Evolutionary conservation across 306 rosid species (phyloP).

Genomic region (Herpetospermum pedunculosum): DNA sequence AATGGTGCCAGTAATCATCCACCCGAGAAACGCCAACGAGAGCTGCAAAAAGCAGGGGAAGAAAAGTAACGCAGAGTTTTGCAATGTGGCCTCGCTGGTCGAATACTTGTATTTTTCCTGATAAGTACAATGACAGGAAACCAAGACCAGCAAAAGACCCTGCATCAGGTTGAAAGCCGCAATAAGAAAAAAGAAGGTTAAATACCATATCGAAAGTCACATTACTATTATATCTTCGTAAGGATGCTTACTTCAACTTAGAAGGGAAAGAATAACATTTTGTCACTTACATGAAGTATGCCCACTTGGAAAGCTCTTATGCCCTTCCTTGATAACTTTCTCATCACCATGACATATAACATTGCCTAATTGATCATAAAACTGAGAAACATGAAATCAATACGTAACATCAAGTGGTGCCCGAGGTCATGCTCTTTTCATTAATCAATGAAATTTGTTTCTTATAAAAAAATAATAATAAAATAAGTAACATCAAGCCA

Average conservation of each 20-base stretch:
- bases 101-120: conserved; percentile 71
- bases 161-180: conserved; percentile 25
- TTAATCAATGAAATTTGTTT: too few species aligned
- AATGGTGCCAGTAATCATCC: conserved; percentile 96
- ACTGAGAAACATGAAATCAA: conserved; percentile 28
- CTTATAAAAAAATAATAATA: too few species aligned
- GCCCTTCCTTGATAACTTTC: conserved; percentile 63
- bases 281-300: conserved; percentile 69
- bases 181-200: background rate
- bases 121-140: conserved; percentile 60
- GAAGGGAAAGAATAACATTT: background rate
- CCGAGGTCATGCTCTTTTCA: too few species aligned
- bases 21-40: conserved; percentile 81
- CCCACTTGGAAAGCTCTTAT: conserved; percentile 94
- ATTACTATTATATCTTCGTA: background rate
- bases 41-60: conserved; percentile 68
- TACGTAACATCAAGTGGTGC: background rate
- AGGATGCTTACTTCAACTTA: background rate
- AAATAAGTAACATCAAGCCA: background rate
- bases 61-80: conserved; percentile 57
- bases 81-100: conserved; percentile 62
- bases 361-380: conserved; percentile 58
- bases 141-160: conserved; percentile 90
- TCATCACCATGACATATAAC: conserved; percentile 68
- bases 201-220: background rate